Base-by-base conservation (phyloP, 1,284 basidiomycete genomes). In the Microbotryum scabiosae region DNA sequence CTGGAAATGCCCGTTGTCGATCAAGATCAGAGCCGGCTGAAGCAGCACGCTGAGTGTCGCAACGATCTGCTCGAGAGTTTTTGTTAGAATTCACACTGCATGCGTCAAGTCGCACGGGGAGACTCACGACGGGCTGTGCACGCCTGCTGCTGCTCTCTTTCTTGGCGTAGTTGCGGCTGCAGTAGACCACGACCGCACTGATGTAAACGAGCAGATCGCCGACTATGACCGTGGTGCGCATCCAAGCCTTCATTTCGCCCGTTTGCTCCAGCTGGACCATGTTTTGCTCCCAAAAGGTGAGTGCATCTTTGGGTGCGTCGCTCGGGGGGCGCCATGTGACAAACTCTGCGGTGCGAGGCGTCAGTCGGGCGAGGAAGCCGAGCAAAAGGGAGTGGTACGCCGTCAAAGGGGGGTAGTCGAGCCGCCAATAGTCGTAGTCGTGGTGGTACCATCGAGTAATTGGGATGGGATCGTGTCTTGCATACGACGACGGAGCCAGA, bases 1-100 rank as follows among this genome's bases (percentile, higher is more conserved):
- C 75, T 96, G 92, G 69, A 96, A 96, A 72, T 96, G 91, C 0
- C 92, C 92, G 70, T 86, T 87, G 74, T 96, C 91, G 63, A 96
- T 81, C 21, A 94, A 78, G 26, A 93, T 78, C 36, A 94, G 77
- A 0, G 87, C 83, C 2, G 92, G 92, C 73, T 93, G 89, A 5
- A 91, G 79, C 28, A 94, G 76, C 20, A 94, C 76, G 5, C 82
- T 83, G n/a, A 88, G 69, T 10, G 90, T 74, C 2, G 86, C 85
- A 32, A 85, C 74, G 69, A 87, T 82, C 88, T 90, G 46, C 9
- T 28, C 20, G 7, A 41, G 12, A 18, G 10, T 5, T n/a, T 7
- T 26, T 25, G 5, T 21, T 18, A 49, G 18, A 6, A n/a, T 41
- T 21, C 5, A n/a, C 8, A 41, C 23, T 41, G 26, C 28, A n/a